Percentiles rank a stretch among this genome's conserved stretches.
Conservation (phyloP, 176 grass and related monocot genomes). For the Musa beccarii region DNA sequence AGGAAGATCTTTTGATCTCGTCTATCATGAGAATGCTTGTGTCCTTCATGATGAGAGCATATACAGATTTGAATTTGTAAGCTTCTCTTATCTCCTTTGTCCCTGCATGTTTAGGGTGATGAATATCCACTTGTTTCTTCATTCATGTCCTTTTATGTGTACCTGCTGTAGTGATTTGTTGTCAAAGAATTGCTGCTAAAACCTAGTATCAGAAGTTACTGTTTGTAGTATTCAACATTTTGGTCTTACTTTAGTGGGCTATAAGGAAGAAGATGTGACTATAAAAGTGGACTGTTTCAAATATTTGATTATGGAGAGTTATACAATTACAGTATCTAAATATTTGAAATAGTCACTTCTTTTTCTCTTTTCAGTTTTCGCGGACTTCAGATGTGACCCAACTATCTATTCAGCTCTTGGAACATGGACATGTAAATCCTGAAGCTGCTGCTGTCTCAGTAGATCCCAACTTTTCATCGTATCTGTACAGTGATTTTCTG, state of each 20-base stretch:
- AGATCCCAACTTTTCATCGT: slow-evolving; percentile 47
- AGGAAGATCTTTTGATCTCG: slow-evolving; percentile 73
- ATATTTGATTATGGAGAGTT: background rate
- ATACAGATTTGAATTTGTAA: slow-evolving; percentile 92
- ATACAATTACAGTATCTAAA: too few relatives aligned
- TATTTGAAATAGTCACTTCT: too few relatives aligned
- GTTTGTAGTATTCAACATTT: background rate
- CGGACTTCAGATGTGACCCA: slow-evolving; percentile 34
- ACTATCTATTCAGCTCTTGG: slow-evolving; percentile 56
- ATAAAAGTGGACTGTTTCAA: background rate
- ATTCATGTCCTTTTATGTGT: background rate
- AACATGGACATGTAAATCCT: slow-evolving; percentile 46
- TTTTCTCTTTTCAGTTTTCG: background rate
- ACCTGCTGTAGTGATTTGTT: too few relatives aligned
- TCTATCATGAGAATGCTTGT: slow-evolving; percentile 95
- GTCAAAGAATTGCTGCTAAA: too few relatives aligned
- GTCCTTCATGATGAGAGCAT: slow-evolving; percentile 94
- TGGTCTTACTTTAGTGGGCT: too few relatives aligned
- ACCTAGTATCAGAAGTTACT: background rate
- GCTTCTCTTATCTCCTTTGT: slow-evolving; percentile 14
- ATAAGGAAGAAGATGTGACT: too few relatives aligned
- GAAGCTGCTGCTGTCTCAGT: slow-evolving; percentile 40
- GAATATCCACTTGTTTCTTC: background rate
- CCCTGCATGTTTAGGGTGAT: background rate
- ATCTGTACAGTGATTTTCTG: slow-evolving; percentile 42